Conservation (phyloP, 768 basidiomycete species). For the Hydnum rufescens region DNA sequence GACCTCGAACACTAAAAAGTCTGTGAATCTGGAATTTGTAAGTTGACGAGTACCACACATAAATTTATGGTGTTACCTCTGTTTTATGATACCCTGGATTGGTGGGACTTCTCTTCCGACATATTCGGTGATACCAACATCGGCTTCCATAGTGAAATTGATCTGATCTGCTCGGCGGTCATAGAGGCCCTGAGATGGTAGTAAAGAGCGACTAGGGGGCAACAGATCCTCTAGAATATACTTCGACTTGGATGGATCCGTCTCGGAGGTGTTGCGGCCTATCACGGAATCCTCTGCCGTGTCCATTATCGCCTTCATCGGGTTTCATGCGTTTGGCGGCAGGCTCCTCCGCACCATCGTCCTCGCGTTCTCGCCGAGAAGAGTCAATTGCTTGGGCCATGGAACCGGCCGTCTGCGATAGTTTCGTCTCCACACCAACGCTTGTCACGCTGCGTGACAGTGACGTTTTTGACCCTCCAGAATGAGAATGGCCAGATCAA, state of each 20-base stretch:
- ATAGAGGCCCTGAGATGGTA: conserved; percentile 12
- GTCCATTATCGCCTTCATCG: no score
- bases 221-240: conserved; percentile 19
- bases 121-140: conserved; percentile 86
- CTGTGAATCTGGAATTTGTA: conserved; percentile 54
- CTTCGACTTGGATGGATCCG: background rate
- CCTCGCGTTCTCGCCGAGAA: no score
- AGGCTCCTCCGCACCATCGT: no score
- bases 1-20: conserved; percentile 89
- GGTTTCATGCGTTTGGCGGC: no score
- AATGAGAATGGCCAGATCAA: no score
- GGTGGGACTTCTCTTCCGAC: conserved; percentile 45
- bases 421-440: no score
- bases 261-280: no score
- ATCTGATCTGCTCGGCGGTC: conserved; percentile 24
- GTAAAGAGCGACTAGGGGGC: conserved; percentile 35
- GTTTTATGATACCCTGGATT: conserved; percentile 90
- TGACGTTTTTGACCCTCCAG: no score
- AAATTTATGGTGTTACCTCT: conserved; percentile 35
- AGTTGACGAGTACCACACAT: background rate
- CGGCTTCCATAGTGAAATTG: conserved; percentile 44
- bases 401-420: no score
- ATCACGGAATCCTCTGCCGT: no score
- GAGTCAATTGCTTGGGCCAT: no score
- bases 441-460: no score